Evolutionary conservation across 2,329 filamentous ascomycete genomes (phyloP), one percentile per base, ranked within the genome.

Genomic region (Nigrospora oryzae): DNA sequence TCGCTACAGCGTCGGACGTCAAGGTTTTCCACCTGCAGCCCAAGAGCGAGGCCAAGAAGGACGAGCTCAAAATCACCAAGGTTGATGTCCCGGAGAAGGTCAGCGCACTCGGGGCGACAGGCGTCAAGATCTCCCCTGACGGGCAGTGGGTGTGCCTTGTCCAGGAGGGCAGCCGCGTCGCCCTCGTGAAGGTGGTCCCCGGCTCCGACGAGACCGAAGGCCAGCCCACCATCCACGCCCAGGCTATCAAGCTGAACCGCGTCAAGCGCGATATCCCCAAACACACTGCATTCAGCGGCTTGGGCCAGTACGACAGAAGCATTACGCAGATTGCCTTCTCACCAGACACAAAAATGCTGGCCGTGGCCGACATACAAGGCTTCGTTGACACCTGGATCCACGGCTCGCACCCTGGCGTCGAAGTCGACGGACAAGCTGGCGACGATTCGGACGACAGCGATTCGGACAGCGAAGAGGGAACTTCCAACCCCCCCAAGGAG

Each of bases 371-470:
- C 61, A 66, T 96, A 43, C 83, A 85, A 37, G 93, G 93, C 37
- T 89, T 83, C 63, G 73, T 97, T 31, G 90, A 97, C 59, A 89
- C 84, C 15, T 98, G 90, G 86, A 68, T 89, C 2, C 74, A 79
- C 57, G 75, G 75, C 34, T 63, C 75, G 53, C 74, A 79, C 51
- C 51, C 42, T 17, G 54, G 60, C 36, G 57, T 55, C n/a, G 51
- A 51, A 15, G 56, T 62, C 30, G 59, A 51, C 47, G 59, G 62
- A 31, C 4, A 10, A 5, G 50, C 52, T 10, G 53, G 62, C 16
- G 58, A 59, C 23, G 43, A 56, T 36, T 55, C 65, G 59, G 62
- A 66, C 49, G 57, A 53, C 47, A 46, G 49, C 40, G 51, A 59
- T 38, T 68, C 65, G 6, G 54, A 54, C 28, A 52, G 51, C 7